Evolutionary conservation across 1,284 basidiomycete genomes (phyloP).

Genomic region (Pascua sp.): DNA sequence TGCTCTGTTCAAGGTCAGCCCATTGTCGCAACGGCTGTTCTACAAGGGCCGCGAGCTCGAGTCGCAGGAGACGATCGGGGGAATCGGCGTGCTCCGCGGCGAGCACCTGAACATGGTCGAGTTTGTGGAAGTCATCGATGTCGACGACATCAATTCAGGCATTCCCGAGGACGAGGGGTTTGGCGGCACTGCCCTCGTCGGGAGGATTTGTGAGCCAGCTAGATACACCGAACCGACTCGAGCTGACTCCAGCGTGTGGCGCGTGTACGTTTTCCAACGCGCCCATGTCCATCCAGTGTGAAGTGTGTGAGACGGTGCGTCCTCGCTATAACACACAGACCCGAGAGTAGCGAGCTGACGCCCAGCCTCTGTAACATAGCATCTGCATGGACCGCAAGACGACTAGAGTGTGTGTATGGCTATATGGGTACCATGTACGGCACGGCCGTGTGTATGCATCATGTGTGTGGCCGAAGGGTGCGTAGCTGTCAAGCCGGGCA

Average conservation of each 20-base stretch:
- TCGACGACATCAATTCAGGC: conserved; percentile 4
- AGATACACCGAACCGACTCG: background rate
- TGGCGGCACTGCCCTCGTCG: conserved; percentile 36
- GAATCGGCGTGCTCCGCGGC: conserved; percentile 23
- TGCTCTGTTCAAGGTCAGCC: conserved; percentile 19
- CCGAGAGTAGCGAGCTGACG: no score
- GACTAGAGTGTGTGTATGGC: no score
- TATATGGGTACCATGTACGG: no score
- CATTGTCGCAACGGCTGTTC: conserved; percentile 27
- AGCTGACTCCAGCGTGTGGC: conserved; percentile 22
- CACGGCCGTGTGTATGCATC: no score
- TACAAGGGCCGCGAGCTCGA: conserved; percentile 25
- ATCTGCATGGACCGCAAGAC: no score
- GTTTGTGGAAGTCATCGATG: conserved; percentile 26
- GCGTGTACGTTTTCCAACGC: conserved; percentile 31
- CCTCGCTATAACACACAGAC: no score
- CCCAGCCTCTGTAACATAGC: no score
- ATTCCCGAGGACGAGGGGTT: conserved; percentile 33
- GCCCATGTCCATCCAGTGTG: conserved; percentile 16
- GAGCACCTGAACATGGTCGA: conserved; percentile 25
- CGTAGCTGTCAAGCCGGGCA: no score
- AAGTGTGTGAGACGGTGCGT: conserved; percentile 14
- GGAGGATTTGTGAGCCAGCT: conserved; percentile 24
- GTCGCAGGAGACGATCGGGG: conserved; percentile 27
- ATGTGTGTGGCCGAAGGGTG: no score